Conservation (phyloP, 768 basidiomycete species). For the Cystobasidium onofrii region DNA sequence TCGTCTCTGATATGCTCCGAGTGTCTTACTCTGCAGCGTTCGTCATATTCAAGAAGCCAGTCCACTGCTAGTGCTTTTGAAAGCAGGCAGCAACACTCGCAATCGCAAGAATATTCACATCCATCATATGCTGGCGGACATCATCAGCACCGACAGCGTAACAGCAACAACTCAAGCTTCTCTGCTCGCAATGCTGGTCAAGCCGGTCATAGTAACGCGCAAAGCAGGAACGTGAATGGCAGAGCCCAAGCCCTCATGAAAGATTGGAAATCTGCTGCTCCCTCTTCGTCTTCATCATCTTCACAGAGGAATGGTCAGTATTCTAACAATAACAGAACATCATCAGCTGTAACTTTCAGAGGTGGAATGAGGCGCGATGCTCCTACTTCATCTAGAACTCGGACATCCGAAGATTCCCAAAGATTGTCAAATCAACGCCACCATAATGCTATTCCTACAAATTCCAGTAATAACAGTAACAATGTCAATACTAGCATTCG, state of each 20-base stretch:
- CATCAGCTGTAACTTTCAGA: not conserved
- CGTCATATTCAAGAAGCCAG: not conserved
- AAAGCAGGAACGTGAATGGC: not conserved
- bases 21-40: not conserved
- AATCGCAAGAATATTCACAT: not conserved
- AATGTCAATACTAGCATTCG: not conserved
- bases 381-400: not conserved
- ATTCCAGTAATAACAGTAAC: not conserved
- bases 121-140: no score
- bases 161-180: not conserved
- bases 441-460: not conserved
- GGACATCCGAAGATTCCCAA: not conserved
- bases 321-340: not conserved
- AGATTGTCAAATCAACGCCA: not conserved
- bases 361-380: not conserved
- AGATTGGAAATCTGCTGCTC: constrained; percentile 5
- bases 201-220: no score
- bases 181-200: no score
- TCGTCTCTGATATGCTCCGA: not conserved
- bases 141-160: not conserved
- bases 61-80: not conserved
- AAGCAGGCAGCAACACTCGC: not conserved
- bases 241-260: not conserved
- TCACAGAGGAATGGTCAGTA: not conserved
- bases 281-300: not conserved